Base-by-base conservation (phyloP, 2,329 filamentous ascomycete species). In the Phymatotrichopsis omnivora region DNA sequence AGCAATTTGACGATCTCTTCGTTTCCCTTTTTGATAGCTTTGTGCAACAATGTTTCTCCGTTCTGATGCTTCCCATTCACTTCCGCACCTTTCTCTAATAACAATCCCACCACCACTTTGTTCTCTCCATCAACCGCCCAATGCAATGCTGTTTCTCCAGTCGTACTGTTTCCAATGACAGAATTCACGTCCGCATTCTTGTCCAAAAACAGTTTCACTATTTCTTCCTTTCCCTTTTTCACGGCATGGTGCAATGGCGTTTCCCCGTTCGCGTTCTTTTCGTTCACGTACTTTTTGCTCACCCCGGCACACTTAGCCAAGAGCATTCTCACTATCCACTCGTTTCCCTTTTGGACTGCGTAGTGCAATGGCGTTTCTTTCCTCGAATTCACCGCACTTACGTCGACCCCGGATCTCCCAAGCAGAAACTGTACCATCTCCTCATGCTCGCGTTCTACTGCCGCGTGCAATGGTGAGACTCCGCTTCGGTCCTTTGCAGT, bases 1-100 rank as follows among this genome's bases (percentile, higher is more conserved):
- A 51, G 39, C 8, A 51, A 36, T 27, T 44, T 27, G 22, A 51
- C 48, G 5, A 51, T 45, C 8, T 32, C 32, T 11, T 36, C 24
- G n/a, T 37, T 48, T 12, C 48, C 48, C 16, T 40, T 29, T 24
- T 51, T 39, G 39, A 48, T 45, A 10, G 48, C 48, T 28, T 36
- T 39, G 32, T 51, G 48, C 16, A 49, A n/a, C n/a, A n/a, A n/a
- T n/a, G n/a, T n/a, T n/a, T n/a, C n/a, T 5, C 41, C 49, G 1
- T 35, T 49, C 35, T 37, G 42, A 19, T 27, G 39, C 17, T 30
- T 28, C 14, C 33, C 33, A 22, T 35, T n/a, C 19, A 49, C 24
- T 30, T 51, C 25, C n/a, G 45, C 48, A 8, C 48, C 48, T 12
- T 36, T 39, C 32, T 49, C 34, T n/a, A 51, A 36, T 7, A 51